Evolutionary conservation across 2,329 filamentous ascomycete species (phyloP).

Genomic region (Pseudodiploospora longispora): DNA sequence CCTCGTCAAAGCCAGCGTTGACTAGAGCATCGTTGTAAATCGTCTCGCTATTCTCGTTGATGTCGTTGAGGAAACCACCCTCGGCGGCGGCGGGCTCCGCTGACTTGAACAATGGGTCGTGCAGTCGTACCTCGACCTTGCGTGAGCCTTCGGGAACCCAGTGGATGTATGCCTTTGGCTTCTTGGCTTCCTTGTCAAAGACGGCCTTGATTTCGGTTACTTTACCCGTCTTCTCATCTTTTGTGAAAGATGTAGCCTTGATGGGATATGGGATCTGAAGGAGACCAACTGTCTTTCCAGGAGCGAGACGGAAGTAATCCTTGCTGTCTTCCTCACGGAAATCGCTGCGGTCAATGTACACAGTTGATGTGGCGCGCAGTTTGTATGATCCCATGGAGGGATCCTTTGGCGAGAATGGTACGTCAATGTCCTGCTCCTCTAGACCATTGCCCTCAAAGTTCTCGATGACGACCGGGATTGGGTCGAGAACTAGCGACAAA

Average conservation of each 20-base stretch:
- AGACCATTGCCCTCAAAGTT: conserved; percentile 39
- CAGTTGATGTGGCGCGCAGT: conserved; percentile 60
- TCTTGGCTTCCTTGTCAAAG: conserved; percentile 60
- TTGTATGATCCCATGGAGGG: conserved; percentile 55
- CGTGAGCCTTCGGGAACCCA: conserved; percentile 65
- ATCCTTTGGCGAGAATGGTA: conserved; percentile 80
- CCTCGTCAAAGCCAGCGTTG: conserved; percentile 70
- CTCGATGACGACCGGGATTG: conserved; percentile 73
- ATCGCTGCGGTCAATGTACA: conserved; percentile 43
- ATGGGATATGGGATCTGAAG: conserved; percentile 65
- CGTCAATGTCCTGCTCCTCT: conserved; percentile 50
- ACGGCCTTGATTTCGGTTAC: conserved; percentile 56
- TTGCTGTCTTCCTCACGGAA: conserved; percentile 67
- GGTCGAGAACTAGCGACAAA: conserved; percentile 83
- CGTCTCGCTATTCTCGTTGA: conserved; percentile 73
- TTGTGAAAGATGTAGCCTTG: conserved; percentile 60
- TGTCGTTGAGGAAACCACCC: conserved; percentile 71
- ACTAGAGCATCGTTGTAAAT: conserved; percentile 66
- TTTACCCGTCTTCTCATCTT: conserved; percentile 53
- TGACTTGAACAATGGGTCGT: conserved; percentile 74
- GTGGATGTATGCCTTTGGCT: conserved; percentile 73
- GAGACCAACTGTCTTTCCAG: conserved; percentile 68
- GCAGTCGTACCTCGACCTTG: conserved; percentile 63
- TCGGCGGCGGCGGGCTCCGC: conserved; percentile 66
- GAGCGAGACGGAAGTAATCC: conserved; percentile 73